phyloP scores from a whole-genome alignment of 352 stramenopile genomes.

The Phytophthora citricola region DNA sequence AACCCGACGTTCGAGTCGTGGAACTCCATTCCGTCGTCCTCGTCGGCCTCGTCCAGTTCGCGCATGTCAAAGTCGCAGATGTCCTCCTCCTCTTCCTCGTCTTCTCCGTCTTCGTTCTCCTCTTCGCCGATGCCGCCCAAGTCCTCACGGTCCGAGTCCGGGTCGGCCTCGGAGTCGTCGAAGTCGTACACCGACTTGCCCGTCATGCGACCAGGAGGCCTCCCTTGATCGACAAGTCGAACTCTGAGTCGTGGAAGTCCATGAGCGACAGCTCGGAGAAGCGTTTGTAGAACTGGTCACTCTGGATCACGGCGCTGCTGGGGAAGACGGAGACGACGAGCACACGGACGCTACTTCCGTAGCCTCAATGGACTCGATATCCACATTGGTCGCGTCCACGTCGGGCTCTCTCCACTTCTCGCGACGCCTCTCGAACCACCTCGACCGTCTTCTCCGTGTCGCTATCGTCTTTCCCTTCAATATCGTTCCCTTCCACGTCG shows the following conservation, averaged over 20 bases:
- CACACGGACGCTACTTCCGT: slow-evolving; percentile 37
- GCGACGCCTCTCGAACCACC: slow-evolving; percentile 4
- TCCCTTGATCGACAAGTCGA: slow-evolving; percentile 52
- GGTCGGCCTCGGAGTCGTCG: slow-evolving; percentile 42
- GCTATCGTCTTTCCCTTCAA: slow-evolving; percentile 32
- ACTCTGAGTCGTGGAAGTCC: slow-evolving; percentile 77
- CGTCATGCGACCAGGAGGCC: slow-evolving; percentile 32
- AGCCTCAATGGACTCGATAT: slow-evolving; percentile 29
- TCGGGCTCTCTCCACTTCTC: slow-evolving; percentile 37
- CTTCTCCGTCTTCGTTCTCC: slow-evolving; percentile 46
- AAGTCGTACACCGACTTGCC: slow-evolving; percentile 41
- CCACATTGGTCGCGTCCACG: slow-evolving; percentile 20
- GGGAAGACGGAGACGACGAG: slow-evolving; percentile 56
- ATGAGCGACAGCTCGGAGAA: slow-evolving; percentile 61
- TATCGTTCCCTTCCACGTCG: slow-evolving; percentile 35
- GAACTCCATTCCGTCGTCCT: slow-evolving; percentile 46
- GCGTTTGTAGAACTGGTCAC: slow-evolving; percentile 51
- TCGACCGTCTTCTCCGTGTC: slow-evolving; percentile 33
- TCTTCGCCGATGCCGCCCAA: slow-evolving; percentile 41
- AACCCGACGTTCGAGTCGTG: slow-evolving; percentile 52
- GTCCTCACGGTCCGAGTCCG: slow-evolving; percentile 34
- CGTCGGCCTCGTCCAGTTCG: slow-evolving; percentile 47
- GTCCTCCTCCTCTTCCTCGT: slow-evolving; percentile 40
- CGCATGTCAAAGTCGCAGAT: slow-evolving; percentile 33
- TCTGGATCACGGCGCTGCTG: slow-evolving; percentile 40